phyloP scores from a whole-genome alignment of 768 basidiomycete species.

The Leccinum variicolor region DNA sequence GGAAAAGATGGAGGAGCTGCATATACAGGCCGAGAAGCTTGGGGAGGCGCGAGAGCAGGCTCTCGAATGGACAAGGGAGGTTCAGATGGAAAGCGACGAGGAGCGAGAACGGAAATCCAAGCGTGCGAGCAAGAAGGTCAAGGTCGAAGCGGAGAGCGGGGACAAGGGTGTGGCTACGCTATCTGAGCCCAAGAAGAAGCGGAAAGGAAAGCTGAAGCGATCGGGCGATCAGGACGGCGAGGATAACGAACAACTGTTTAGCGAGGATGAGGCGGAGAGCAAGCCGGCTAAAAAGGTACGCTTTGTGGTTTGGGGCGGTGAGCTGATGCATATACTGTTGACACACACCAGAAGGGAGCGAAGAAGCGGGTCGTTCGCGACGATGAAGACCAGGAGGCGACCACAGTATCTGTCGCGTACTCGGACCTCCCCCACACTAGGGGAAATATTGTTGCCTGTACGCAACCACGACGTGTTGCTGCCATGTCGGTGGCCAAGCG shows the following conservation, averaged over 20 bases:
- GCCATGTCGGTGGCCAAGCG: conserved; percentile 98
- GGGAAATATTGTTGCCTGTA: conserved; percentile 92
- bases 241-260: conserved; percentile 60
- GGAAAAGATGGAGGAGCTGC: conserved; percentile 58
- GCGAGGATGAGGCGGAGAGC: conserved; percentile 58
- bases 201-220: conserved; percentile 72
- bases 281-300: conserved; percentile 70
- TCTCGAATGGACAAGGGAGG: conserved; percentile 72
- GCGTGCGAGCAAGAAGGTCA: conserved; percentile 52
- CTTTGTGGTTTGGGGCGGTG: background rate
- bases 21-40: conserved; percentile 71
- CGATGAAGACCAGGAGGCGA: conserved; percentile 72
- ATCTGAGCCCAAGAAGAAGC: conserved; percentile 69
- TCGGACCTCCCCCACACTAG: conserved; percentile 89
- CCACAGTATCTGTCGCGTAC: conserved; percentile 88
- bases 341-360: conserved; percentile 35
- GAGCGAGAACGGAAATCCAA: conserved; percentile 68
- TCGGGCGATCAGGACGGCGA: conserved; percentile 49
- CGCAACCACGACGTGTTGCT: conserved; percentile 93
- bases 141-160: conserved; percentile 51
- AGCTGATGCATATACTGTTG: background rate
- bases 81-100: conserved; percentile 69
- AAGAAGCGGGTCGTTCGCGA: conserved; percentile 81
- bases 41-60: conserved; percentile 83
- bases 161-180: conserved; percentile 35